Evolutionary conservation across 2,329 filamentous ascomycete species (phyloP).

Genomic region (Annulohypoxylon truncatum): DNA sequence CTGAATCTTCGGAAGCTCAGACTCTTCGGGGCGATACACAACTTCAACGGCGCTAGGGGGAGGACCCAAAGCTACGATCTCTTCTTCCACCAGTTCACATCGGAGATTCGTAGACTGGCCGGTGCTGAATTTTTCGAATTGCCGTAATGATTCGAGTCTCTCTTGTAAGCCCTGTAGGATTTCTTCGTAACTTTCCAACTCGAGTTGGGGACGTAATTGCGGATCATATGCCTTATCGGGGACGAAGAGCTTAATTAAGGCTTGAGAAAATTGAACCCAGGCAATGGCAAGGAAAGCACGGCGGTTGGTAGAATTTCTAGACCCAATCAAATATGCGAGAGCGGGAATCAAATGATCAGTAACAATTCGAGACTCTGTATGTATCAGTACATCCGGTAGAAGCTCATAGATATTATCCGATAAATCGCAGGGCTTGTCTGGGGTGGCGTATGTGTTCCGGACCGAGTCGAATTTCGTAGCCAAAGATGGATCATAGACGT

Average conservation of each 20-base stretch:
- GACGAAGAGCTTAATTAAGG: constrained; percentile 82
- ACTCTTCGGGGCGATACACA: constrained; percentile 77
- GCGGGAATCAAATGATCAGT: constrained; percentile 58
- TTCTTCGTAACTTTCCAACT: constrained; percentile 68
- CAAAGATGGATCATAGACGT: constrained; percentile 53
- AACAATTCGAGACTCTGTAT: constrained; percentile 45
- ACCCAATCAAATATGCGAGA: constrained; percentile 57
- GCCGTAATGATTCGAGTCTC: constrained; percentile 69
- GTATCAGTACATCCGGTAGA: constrained; percentile 42
- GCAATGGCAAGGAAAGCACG: constrained; percentile 64
- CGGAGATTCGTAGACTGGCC: constrained; percentile 76
- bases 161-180: constrained; percentile 65
- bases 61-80: constrained; percentile 72
- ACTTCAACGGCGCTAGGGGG: constrained; percentile 72
- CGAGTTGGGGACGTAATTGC: constrained; percentile 72
- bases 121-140: constrained; percentile 75
- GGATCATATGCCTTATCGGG: constrained; percentile 91
- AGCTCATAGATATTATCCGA: constrained; percentile 44
- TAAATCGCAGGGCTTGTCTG: constrained; percentile 41
- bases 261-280: constrained; percentile 81
- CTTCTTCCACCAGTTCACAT: constrained; percentile 69
- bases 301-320: constrained; percentile 44
- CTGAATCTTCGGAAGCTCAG: constrained; percentile 78
- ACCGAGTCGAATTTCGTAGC: constrained; percentile 45
- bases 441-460: constrained; percentile 39